A percentile compares a stretch with the other conserved stretches of the same genome.
Conservation (phyloP, 768 basidiomycete species). For the Vararia minispora region DNA sequence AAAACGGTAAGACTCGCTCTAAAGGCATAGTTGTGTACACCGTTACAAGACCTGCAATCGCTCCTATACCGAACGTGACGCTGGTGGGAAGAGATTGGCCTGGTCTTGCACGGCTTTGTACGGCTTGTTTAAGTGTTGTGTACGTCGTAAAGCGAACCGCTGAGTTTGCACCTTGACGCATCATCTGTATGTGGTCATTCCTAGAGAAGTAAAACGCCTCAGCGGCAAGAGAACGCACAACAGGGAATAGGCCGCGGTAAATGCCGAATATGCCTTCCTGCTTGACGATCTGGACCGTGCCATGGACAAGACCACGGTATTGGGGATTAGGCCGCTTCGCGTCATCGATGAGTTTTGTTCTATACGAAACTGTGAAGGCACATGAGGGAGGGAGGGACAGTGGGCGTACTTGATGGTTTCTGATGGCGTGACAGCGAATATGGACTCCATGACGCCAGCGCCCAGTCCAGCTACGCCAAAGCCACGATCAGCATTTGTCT, state of each 20-base stretch:
- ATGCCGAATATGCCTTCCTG: slow-evolving; percentile 80
- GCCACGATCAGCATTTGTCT: background rate
- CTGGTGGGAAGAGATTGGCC: slow-evolving; percentile 78
- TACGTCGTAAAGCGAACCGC: slow-evolving; percentile 95
- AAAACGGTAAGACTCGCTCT: slow-evolving; percentile 35
- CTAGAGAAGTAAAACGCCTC: background rate
- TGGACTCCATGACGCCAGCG: slow-evolving; percentile 86
- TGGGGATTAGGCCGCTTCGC: slow-evolving; percentile 75
- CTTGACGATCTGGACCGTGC: slow-evolving; percentile 65
- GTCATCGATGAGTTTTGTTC: slow-evolving; percentile 96
- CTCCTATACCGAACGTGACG: slow-evolving; percentile 92
- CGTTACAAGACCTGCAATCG: slow-evolving; percentile 87
- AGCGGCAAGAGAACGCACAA: slow-evolving; percentile 40
- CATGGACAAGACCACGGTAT: slow-evolving; percentile 82
- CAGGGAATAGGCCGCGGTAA: slow-evolving; percentile 89
- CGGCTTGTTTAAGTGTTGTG: slow-evolving; percentile 86
- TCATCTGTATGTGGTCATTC: slow-evolving; percentile 46
- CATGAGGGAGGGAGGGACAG: background rate
- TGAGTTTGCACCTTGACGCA: slow-evolving; percentile 97
- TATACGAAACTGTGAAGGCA: slow-evolving; percentile 20
- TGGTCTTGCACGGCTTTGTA: slow-evolving; percentile 72
- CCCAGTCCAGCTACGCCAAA: slow-evolving; percentile 51
- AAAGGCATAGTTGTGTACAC: slow-evolving; percentile 87
- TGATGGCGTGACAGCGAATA: slow-evolving; percentile 93
- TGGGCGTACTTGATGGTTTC: slow-evolving; percentile 89